Evolutionary conservation across 2,329 filamentous ascomycete species (phyloP).

Genomic region (Fusarium poae): DNA sequence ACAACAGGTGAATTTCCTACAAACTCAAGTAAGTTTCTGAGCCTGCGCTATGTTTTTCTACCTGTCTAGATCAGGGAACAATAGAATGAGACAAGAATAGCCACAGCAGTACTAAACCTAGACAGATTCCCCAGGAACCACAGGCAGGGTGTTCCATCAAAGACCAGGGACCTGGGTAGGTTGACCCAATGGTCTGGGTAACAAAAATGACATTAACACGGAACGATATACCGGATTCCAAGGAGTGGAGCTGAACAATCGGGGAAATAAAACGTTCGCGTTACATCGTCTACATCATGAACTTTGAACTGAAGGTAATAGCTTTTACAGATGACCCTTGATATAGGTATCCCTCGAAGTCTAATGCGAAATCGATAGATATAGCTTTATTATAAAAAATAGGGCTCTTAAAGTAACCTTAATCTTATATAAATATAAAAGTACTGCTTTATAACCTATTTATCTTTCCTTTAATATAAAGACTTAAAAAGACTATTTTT

Average conservation of each 20-base stretch:
- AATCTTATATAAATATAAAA: too few species aligned
- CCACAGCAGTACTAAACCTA: neutral
- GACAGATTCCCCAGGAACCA: neutral
- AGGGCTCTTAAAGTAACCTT: too few species aligned
- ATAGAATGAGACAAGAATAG: neutral
- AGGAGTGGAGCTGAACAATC: neutral
- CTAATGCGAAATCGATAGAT: too few species aligned
- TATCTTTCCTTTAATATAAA: too few species aligned
- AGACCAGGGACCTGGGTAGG: neutral
- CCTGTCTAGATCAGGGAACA: too few species aligned
- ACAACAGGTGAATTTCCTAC: neutral
- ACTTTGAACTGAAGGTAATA: neutral
- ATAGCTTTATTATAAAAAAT: too few species aligned
- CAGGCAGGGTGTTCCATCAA: neutral
- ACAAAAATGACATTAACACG: conserved; percentile 1
- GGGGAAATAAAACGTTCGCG: neutral
- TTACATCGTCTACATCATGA: neutral
- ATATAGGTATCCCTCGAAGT: too few species aligned
- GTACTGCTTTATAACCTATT: too few species aligned
- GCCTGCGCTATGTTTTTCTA: too few species aligned
- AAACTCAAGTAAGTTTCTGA: too few species aligned
- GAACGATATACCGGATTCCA: neutral
- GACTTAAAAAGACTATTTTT: too few species aligned
- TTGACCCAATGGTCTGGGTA: neutral
- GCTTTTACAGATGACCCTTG: neutral